A percentile compares a stretch with the other conserved stretches of the same genome.
Evolutionary conservation across 2,329 filamentous ascomycete genomes (phyloP).

Genomic region (Sporothrix inflata): DNA sequence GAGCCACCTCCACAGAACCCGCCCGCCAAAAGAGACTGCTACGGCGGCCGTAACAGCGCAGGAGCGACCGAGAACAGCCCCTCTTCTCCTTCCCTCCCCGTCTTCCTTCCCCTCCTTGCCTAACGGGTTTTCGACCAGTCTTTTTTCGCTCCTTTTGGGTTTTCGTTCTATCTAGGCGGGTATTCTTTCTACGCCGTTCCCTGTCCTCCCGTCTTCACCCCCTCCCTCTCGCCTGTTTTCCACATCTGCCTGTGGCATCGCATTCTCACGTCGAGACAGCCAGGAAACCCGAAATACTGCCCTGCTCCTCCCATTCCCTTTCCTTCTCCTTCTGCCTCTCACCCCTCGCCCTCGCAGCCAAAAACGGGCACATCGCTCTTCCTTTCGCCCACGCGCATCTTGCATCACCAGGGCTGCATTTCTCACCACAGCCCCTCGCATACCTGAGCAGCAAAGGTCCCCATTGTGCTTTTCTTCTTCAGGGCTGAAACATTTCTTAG

Average conservation of each 20-base stretch:
- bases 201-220: neutral
- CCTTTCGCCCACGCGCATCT: neutral
- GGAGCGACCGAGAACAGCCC: neutral
- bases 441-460: neutral
- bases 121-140: conserved; percentile 2
- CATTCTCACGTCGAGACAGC: conserved; percentile 8
- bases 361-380: neutral
- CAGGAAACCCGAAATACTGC: neutral
- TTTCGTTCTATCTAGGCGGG: neutral
- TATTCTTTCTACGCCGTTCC: conserved; percentile 16
- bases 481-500: conserved; percentile 26
- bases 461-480: conserved; percentile 19
- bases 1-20: conserved; percentile 17
- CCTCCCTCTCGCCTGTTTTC: conserved; percentile 1
- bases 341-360: conserved; percentile 1
- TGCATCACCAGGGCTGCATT: conserved; percentile 16
- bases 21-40: neutral
- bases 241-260: conserved; percentile 13
- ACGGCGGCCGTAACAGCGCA: conserved; percentile 1
- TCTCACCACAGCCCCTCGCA: conserved; percentile 9
- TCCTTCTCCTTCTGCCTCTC: neutral
- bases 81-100: conserved; percentile 6
- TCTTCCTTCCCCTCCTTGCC: conserved; percentile 15
- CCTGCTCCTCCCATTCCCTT: neutral
- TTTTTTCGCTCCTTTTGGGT: conserved; percentile 14